phyloP scores from a whole-genome alignment of 2,329 filamentous ascomycete genomes.

The Didymella glomerata region DNA sequence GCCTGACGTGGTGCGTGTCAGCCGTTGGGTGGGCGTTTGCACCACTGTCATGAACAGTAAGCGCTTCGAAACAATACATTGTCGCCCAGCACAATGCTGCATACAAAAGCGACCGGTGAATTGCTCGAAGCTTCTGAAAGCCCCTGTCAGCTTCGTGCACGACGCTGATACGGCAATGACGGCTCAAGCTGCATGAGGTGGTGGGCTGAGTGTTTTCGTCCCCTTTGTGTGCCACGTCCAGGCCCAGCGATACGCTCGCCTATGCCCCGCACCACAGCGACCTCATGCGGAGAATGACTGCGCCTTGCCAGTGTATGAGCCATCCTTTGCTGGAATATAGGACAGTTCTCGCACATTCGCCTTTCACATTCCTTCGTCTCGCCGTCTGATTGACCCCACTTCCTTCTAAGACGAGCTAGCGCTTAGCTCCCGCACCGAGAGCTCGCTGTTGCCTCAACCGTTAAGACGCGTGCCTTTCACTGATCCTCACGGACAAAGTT shows the following conservation, averaged over 20 bases:
- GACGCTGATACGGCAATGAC: slow-evolving; percentile 18
- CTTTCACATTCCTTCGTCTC: background rate
- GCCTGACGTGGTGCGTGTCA: background rate
- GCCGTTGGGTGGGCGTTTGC: background rate
- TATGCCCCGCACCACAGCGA: slow-evolving; percentile 17
- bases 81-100: background rate
- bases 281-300: slow-evolving; percentile 11
- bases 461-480: background rate
- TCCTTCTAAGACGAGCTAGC: slow-evolving; percentile 7
- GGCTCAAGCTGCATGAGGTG: slow-evolving; percentile 11
- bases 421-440: slow-evolving; percentile 1
- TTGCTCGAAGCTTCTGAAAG: slow-evolving; percentile 12
- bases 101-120: slow-evolving; percentile 7
- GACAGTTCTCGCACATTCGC: background rate
- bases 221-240: slow-evolving; percentile 13
- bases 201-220: slow-evolving; percentile 17
- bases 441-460: slow-evolving; percentile 9
- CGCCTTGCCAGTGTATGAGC: slow-evolving; percentile 9
- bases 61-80: slow-evolving; percentile 10
- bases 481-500: slow-evolving; percentile 1
- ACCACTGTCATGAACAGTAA: slow-evolving; percentile 1
- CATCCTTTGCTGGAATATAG: slow-evolving; percentile 7
- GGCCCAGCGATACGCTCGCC: slow-evolving; percentile 16
- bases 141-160: slow-evolving; percentile 19
- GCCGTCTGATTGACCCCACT: slow-evolving; percentile 8